These are phyloP conservation scores for Neocallimastix lanati DNA, from an alignment of 192 early-diverging fungal genomes.

Conservation along the genomic window DNA sequence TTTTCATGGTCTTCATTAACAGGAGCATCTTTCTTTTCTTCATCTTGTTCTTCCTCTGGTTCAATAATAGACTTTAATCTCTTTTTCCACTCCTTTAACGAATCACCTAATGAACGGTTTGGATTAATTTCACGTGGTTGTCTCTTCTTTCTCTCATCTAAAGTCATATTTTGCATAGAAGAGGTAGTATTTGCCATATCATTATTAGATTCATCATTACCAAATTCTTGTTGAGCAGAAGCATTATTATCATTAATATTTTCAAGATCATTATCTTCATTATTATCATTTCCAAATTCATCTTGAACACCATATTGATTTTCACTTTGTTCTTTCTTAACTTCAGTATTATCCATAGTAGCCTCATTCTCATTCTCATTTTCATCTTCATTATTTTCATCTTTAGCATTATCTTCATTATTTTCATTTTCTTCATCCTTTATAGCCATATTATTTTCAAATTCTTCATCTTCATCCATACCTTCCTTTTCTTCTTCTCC, in stretches of 20 bases:
- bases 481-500: conserved; percentile 15
- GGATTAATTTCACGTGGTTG: conserved; percentile 50
- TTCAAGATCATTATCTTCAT: conserved; percentile 15
- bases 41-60: conserved; percentile 22
- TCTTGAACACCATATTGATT: conserved; percentile 15
- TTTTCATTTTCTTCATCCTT: conserved; percentile 15
- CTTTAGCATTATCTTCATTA: conserved; percentile 22
- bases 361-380: conserved; percentile 21
- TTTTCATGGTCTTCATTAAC: conserved; percentile 16
- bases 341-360: conserved; percentile 17
- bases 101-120: conserved; percentile 77
- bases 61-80: conserved; percentile 59
- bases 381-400: conserved; percentile 15
- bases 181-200: conserved; percentile 11
- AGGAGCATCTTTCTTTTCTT: conserved; percentile 12
- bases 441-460: conserved; percentile 13
- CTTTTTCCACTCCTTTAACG: conserved; percentile 80
- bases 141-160: conserved; percentile 4
- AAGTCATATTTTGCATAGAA: conserved; percentile 1
- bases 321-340: not conserved
- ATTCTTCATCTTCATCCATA: conserved; percentile 14
- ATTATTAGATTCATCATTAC: conserved; percentile 12
- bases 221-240: conserved; percentile 7
- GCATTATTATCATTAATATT: conserved; percentile 13
- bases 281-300: conserved; percentile 16